Conservation (phyloP, 1,284 basidiomycete genomes). For the Vanrija sp. region DNA sequence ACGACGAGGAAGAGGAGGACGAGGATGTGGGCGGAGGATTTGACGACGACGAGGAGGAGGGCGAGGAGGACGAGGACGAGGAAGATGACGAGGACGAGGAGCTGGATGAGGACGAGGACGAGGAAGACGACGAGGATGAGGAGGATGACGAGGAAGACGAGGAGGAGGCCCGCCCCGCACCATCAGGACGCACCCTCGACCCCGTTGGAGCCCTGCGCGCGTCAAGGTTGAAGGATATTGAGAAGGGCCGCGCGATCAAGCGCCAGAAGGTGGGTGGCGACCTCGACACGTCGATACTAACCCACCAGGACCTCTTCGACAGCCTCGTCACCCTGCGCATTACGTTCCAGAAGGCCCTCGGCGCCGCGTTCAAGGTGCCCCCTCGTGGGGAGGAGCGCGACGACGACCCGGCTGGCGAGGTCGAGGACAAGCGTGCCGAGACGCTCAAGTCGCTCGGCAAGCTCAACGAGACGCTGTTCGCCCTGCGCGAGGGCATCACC, state of each 20-base stretch:
- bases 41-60: constrained; percentile 60
- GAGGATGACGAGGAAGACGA: constrained; percentile 49
- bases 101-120: constrained; percentile 51
- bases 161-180: constrained; percentile 34
- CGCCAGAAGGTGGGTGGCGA: constrained; percentile 65
- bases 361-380: constrained; percentile 48
- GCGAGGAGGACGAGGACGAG: constrained; percentile 35
- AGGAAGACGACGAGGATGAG: constrained; percentile 50
- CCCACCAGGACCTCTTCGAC: constrained; percentile 70
- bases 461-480: constrained; percentile 53
- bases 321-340: constrained; percentile 80
- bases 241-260: constrained; percentile 72
- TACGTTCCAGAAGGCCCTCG: constrained; percentile 74
- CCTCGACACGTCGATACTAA: not conserved
- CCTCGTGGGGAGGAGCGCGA: constrained; percentile 8
- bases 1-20: constrained; percentile 38
- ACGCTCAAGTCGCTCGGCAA: constrained; percentile 33
- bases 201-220: constrained; percentile 50
- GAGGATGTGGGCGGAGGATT: constrained; percentile 62
- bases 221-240: constrained; percentile 48
- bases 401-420: constrained; percentile 27
- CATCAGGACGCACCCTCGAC: constrained; percentile 35
- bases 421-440: constrained; percentile 23
- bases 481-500: constrained; percentile 58
- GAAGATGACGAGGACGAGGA: constrained; percentile 48